These are phyloP conservation scores for Xylaria sp. DNA, from an alignment of 2,329 filamentous ascomycete species.

Conservation along the genomic window DNA sequence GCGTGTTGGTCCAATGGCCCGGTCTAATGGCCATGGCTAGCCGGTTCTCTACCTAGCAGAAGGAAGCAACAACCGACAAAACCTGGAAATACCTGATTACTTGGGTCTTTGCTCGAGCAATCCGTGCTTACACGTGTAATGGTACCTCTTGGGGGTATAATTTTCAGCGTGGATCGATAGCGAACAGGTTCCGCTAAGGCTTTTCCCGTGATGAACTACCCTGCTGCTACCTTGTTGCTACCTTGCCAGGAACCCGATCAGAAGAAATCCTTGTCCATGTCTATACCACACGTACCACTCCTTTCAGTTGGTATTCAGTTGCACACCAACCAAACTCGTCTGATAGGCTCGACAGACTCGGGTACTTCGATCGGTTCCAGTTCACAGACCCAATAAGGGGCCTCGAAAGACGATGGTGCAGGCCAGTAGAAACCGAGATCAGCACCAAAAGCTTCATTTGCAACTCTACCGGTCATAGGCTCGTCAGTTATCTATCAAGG, in stretches of 20 bases:
- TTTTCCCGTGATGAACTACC: constrained; percentile 17
- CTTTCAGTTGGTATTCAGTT: not conserved
- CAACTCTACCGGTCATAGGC: not conserved
- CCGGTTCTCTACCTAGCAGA: not conserved
- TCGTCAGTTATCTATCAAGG: constrained; percentile 7
- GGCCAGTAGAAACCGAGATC: not conserved
- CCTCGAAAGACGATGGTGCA: not conserved
- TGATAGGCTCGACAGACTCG: constrained; percentile 8
- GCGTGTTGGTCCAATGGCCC: constrained; percentile 12
- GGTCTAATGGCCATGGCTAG: constrained; percentile 13
- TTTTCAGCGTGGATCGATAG: constrained; percentile 24
- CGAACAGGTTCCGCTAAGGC: constrained; percentile 12
- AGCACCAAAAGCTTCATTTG: constrained; percentile 13
- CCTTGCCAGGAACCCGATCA: constrained; percentile 13
- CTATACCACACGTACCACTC: not conserved
- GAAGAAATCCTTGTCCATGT: constrained; percentile 18
- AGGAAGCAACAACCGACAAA: constrained; percentile 8
- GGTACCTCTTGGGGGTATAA: not conserved
- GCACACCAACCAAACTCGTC: constrained; percentile 15
- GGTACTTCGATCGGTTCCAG: not conserved
- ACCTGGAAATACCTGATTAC: too few relatives aligned
- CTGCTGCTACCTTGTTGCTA: constrained; percentile 3
- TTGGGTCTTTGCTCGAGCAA: not conserved
- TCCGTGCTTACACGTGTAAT: constrained; percentile 7
- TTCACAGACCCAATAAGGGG: constrained; percentile 8